Evolutionary conservation across 2,329 filamentous ascomycete species (phyloP).

Genomic region (Colletotrichum tanaceti): DNA sequence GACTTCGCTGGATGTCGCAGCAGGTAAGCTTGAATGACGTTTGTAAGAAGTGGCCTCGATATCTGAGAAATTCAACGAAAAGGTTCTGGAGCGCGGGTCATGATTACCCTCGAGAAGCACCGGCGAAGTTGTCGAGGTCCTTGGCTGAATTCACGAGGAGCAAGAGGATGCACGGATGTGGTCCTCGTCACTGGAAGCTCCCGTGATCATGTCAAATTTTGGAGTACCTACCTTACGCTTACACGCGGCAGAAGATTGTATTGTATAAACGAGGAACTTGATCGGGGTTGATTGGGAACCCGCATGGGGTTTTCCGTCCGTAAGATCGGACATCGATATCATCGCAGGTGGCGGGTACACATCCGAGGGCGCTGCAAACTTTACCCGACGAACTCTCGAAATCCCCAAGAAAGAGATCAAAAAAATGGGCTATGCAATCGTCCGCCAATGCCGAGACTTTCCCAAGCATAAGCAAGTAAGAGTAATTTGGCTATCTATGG

Average conservation of each 20-base stretch:
- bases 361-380: constrained; percentile 15
- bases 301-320: neutral
- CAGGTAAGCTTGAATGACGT: neutral
- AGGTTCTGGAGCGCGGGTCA: neutral
- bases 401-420: neutral
- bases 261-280: neutral
- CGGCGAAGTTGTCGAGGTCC: neutral
- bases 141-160: neutral
- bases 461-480: neutral
- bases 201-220: neutral
- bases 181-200: neutral
- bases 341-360: neutral
- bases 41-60: neutral
- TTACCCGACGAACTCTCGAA: constrained; percentile 1
- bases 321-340: constrained; percentile 10
- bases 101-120: neutral
- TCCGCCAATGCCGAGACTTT: neutral
- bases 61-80: too few relatives aligned
- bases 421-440: constrained; percentile 3
- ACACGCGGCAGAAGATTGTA: neutral
- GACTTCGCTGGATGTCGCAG: neutral
- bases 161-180: neutral
- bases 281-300: neutral
- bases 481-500: too few relatives aligned
- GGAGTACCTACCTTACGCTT: too few relatives aligned